phyloP scores from a whole-genome alignment of 2,329 filamentous ascomycete genomes.

The Chrysosporium queenslandicum region DNA sequence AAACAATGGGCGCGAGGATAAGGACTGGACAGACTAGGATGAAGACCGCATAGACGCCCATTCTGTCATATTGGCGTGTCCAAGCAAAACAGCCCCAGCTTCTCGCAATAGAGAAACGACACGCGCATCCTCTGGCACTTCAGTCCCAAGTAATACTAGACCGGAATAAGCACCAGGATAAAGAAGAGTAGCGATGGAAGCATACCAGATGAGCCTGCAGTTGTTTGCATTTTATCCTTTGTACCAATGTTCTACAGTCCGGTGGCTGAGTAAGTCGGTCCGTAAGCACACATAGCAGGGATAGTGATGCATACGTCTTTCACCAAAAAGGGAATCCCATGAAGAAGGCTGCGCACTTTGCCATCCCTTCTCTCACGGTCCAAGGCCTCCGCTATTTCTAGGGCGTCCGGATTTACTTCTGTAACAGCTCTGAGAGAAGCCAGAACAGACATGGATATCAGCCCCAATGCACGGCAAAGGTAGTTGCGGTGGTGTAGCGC shows the following conservation, averaged over 20 bases:
- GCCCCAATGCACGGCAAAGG: background rate
- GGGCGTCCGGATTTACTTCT: constrained; percentile 58
- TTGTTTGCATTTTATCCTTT: constrained; percentile 62
- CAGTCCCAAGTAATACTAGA: constrained; percentile 43
- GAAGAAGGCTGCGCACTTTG: constrained; percentile 53
- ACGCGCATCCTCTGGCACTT: constrained; percentile 56
- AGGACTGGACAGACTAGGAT: constrained; percentile 44
- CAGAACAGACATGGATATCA: background rate
- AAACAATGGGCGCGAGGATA: background rate
- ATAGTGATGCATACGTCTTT: constrained; percentile 45
- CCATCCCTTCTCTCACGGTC: constrained; percentile 52
- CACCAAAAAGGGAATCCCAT: constrained; percentile 65
- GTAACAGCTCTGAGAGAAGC: constrained; percentile 40
- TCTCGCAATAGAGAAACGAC: constrained; percentile 53
- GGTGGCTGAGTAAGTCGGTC: background rate
- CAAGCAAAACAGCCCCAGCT: constrained; percentile 59
- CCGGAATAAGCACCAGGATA: background rate
- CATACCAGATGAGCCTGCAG: constrained; percentile 59
- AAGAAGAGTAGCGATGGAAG: background rate
- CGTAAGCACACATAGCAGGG: background rate
- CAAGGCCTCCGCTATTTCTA: constrained; percentile 50
- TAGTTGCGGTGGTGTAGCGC: background rate
- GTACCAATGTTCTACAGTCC: constrained; percentile 48
- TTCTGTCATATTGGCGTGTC: constrained; percentile 61
- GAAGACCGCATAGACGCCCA: constrained; percentile 64